Percentiles rank a stretch among this genome's conserved stretches.
Evolutionary conservation across 1,284 basidiomycete genomes (phyloP).

Genomic region (Ustilago hordei): DNA sequence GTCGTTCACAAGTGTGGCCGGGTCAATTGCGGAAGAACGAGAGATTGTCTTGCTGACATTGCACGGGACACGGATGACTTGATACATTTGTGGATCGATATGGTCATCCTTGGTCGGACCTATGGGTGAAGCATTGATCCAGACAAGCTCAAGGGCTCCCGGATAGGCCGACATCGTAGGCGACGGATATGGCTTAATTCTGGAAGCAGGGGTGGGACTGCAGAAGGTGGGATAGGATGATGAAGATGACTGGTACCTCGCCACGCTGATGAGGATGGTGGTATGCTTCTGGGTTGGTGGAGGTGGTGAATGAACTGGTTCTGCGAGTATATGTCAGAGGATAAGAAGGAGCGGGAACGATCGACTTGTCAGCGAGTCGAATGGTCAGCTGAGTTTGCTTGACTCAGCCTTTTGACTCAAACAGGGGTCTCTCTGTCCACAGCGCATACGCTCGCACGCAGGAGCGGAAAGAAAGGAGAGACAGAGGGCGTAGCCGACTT

Average conservation of each 20-base stretch:
- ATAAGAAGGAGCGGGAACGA: not conserved
- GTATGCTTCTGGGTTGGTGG: not conserved
- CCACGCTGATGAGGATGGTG: not conserved
- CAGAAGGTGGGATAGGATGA: not conserved
- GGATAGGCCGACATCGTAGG: not conserved
- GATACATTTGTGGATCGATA: not conserved
- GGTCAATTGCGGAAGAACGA: slow-evolving; percentile 7
- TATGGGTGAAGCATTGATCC: slow-evolving; percentile 32
- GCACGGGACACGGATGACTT: slow-evolving; percentile 13
- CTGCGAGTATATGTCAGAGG: not conserved
- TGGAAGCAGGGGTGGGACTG: not conserved
- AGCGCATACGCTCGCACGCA: not conserved
- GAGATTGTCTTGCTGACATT: slow-evolving; percentile 16
- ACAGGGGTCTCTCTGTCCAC: slow-evolving; percentile 9
- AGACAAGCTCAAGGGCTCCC: slow-evolving; percentile 24
- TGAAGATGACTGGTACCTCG: not conserved
- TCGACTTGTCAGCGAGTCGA: not conserved
- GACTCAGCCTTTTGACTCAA: slow-evolving; percentile 12
- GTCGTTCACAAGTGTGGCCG: slow-evolving; percentile 30
- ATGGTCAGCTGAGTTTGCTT: not conserved
- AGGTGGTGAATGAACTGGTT: not conserved
- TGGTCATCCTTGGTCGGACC: slow-evolving; percentile 13
- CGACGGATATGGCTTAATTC: not conserved
- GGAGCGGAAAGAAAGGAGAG: not conserved
- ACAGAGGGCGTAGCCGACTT: slow-evolving; percentile 18